phyloP scores from a whole-genome alignment of 306 rosid genomes.

The Alnus glutinosa region DNA sequence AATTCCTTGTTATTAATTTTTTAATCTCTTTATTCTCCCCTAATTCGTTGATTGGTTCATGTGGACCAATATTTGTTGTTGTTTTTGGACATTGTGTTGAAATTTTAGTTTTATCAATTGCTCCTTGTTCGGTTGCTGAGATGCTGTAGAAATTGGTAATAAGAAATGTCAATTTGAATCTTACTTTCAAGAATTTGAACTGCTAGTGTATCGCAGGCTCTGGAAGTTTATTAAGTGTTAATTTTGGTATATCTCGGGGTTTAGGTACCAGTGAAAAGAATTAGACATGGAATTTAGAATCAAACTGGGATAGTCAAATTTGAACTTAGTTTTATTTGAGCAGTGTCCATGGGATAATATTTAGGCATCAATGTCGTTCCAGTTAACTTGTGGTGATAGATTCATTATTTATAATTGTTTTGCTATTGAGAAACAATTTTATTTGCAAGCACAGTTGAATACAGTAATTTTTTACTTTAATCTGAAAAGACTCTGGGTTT shows the following conservation, averaged over 20 bases:
- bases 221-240: not conserved
- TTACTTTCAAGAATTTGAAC: not conserved
- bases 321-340: not conserved
- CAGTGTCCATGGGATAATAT: not conserved
- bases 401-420: not conserved
- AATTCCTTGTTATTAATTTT: constrained; percentile 8
- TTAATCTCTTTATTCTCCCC: not conserved
- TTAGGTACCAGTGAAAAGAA: not conserved
- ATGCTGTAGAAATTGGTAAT: not conserved
- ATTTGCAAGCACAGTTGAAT: not conserved
- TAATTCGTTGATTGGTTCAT: not conserved
- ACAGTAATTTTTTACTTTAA: not conserved
- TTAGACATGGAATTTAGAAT: not conserved
- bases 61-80: not conserved
- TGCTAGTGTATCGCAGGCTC: not conserved
- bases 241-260: not conserved
- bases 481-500: not conserved
- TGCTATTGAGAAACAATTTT: not conserved
- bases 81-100: not conserved
- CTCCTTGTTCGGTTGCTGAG: not conserved
- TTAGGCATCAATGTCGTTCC: not conserved
- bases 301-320: not conserved
- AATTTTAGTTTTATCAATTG: not conserved
- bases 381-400: not conserved
- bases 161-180: not conserved